Percentiles rank a stretch among this genome's conserved stretches.
Conservation (phyloP, 2,329 filamentous ascomycete genomes). For the Apiospora rasikravindrae region DNA sequence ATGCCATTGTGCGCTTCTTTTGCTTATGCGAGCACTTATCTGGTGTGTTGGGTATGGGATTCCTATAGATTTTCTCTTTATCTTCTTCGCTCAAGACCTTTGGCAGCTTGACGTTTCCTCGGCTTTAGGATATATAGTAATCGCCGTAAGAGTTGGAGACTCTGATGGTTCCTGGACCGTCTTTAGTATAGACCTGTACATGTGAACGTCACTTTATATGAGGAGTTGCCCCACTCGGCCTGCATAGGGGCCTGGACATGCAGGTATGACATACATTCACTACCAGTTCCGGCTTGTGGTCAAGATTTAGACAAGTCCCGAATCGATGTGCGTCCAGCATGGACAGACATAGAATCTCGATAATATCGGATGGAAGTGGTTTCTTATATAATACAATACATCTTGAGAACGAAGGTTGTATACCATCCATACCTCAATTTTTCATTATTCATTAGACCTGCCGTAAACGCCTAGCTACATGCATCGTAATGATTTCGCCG, state of each 20-base stretch:
- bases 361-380: not conserved
- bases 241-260: not conserved
- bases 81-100: not conserved
- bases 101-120: not conserved
- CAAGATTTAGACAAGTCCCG: not conserved
- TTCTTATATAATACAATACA: not conserved
- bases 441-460: constrained; percentile 24
- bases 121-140: not conserved
- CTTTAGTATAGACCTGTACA: not conserved
- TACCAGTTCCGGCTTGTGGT: not conserved
- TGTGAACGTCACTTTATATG: not conserved
- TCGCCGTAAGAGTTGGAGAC: constrained; percentile 1
- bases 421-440: constrained; percentile 3
- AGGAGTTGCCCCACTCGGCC: not conserved
- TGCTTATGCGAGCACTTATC: not conserved
- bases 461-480: constrained; percentile 41
- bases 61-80: too few species aligned
- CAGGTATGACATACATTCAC: not conserved
- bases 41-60: not conserved
- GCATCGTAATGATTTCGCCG: constrained; percentile 34
- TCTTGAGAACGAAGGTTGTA: not conserved
- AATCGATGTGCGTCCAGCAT: not conserved
- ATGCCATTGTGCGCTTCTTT: not conserved
- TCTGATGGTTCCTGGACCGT: not conserved
- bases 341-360: not conserved